Evolutionary conservation across 2,329 filamentous ascomycete genomes (phyloP).

Genomic region (Ceratocystis smalleyi): DNA sequence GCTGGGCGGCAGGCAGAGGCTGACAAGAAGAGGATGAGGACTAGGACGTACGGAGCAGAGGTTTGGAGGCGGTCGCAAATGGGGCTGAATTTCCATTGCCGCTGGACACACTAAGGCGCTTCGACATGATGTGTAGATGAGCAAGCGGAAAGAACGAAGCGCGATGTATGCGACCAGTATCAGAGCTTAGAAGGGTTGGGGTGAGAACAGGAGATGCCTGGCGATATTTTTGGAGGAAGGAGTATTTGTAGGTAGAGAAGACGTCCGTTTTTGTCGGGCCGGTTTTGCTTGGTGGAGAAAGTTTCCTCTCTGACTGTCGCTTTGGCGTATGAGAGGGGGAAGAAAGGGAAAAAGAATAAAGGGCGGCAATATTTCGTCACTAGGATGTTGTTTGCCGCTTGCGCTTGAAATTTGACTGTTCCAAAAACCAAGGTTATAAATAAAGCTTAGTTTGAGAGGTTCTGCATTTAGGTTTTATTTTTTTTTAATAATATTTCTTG

Average conservation of each 20-base stretch:
- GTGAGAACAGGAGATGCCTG: too few relatives aligned
- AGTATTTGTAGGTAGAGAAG: too few relatives aligned
- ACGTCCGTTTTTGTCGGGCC: not conserved
- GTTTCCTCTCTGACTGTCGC: too few relatives aligned
- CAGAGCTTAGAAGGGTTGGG: too few relatives aligned
- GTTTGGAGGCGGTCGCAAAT: constrained; percentile 4
- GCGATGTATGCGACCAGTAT: too few relatives aligned
- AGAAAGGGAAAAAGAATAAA: too few relatives aligned
- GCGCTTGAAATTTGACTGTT: too few relatives aligned
- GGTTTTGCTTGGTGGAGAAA: not conserved
- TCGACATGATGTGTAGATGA: constrained; percentile 39
- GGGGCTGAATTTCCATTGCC: constrained; percentile 31
- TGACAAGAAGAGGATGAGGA: not conserved
- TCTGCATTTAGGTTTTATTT: not conserved
- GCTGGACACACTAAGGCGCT: constrained; percentile 34
- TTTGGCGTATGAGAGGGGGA: not conserved
- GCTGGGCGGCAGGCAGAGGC: too few relatives aligned
- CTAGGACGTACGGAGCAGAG: constrained; percentile 22
- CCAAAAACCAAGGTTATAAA: too few relatives aligned
- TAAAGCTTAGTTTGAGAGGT: too few relatives aligned
- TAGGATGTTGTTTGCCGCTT: not conserved
- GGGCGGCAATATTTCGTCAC: not conserved
- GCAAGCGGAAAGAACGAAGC: not conserved
- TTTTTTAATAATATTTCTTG: not conserved
- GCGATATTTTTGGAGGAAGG: too few relatives aligned